A percentile compares a stretch with the other conserved stretches of the same genome.
These are phyloP conservation scores for Sedum album DNA, from an alignment of 164 flowering plant genomes.

Conservation along the genomic window DNA sequence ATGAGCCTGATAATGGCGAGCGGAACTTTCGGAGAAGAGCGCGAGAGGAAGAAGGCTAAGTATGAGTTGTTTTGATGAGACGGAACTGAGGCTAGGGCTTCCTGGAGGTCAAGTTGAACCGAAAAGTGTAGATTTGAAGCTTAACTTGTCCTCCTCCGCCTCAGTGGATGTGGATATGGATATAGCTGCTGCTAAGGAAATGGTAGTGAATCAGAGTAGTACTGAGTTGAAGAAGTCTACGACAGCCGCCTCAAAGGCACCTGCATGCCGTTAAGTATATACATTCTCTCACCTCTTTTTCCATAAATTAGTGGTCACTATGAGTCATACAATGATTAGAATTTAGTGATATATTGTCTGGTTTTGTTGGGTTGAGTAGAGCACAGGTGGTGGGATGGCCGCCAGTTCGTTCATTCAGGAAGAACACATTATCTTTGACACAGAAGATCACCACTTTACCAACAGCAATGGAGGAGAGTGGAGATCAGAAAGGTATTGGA, in stretches of 20 bases:
- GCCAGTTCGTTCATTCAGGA: conserved; percentile 62
- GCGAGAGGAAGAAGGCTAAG: conserved; percentile 10
- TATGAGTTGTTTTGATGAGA: conserved; percentile 37
- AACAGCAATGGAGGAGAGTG: conserved; percentile 17
- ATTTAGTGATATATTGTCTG: background rate
- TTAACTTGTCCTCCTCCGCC: conserved; percentile 34
- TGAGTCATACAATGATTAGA: too few relatives aligned
- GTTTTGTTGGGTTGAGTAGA: conserved; percentile 14
- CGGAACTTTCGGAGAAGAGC: background rate
- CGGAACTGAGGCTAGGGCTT: conserved; percentile 64
- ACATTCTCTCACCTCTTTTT: background rate
- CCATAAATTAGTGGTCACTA: too few relatives aligned
- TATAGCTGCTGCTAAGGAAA: conserved; percentile 16
- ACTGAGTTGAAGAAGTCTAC: too few relatives aligned
- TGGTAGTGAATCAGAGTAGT: too few relatives aligned
- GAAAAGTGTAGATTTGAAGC: conserved; percentile 59
- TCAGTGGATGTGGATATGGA: background rate
- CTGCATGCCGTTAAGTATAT: background rate
- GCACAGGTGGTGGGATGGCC: conserved; percentile 82
- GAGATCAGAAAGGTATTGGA: conserved; percentile 13
- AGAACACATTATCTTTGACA: conserved; percentile 42
- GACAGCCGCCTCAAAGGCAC: conserved; percentile 5
- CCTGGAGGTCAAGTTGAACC: conserved; percentile 26
- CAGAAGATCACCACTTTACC: conserved; percentile 16
- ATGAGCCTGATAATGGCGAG: conserved; percentile 6